Conservation (phyloP, 2,329 filamentous ascomycete species). For the Colletotrichum camelliae region DNA sequence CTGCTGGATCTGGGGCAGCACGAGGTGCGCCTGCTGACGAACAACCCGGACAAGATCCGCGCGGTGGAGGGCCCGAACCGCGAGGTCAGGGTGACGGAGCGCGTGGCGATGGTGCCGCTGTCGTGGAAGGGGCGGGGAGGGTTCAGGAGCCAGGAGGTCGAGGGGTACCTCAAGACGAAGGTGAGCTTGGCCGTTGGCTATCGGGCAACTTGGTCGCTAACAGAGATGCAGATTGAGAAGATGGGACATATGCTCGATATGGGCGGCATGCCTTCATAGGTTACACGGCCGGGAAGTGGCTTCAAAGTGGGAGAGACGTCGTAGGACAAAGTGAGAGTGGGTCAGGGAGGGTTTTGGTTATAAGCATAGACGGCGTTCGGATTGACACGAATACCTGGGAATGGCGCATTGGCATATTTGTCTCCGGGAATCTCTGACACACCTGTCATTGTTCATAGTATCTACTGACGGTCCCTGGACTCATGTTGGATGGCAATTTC, state of each 20-base stretch:
- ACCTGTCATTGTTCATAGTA: neutral
- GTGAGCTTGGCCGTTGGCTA: conserved; percentile 51
- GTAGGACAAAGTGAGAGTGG: neutral
- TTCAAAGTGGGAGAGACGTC: accelerated
- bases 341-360: neutral
- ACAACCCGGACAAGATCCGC: conserved; percentile 96
- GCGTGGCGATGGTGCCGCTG: conserved; percentile 93
- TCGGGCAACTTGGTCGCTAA: neutral
- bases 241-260: conserved; percentile 83
- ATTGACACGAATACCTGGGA: conserved; percentile 21
- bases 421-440: neutral
- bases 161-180: conserved; percentile 95
- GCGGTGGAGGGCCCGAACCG: conserved; percentile 91
- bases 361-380: conserved; percentile 17
- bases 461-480: neutral
- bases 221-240: conserved; percentile 71
- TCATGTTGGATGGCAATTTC: conserved; percentile 1
- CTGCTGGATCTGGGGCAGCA: conserved; percentile 81
- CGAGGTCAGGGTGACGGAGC: conserved; percentile 85
- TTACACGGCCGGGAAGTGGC: neutral
- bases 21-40: conserved; percentile 85
- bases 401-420: conserved; percentile 10
- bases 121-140: conserved; percentile 89
- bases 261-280: conserved; percentile 31
- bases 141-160: conserved; percentile 86